phyloP scores from a whole-genome alignment of 768 basidiomycete species.

The Lactarius hengduanensis region DNA sequence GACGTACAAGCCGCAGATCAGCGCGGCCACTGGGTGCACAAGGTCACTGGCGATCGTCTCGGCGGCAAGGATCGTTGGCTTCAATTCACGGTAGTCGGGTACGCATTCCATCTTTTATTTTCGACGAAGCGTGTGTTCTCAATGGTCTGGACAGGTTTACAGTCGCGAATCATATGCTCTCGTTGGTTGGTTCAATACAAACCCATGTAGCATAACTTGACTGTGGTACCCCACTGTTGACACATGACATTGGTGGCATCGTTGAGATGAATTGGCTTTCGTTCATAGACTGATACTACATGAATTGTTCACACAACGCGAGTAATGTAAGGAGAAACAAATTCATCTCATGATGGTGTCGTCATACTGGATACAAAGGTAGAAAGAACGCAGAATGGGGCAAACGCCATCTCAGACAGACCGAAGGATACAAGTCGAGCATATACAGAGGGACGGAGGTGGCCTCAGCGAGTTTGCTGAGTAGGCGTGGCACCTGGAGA shows the following conservation, averaged over 20 bases:
- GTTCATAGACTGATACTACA: not conserved
- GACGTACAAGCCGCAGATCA: conserved; percentile 40
- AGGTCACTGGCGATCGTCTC: conserved; percentile 61
- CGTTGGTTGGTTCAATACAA: conserved; percentile 56
- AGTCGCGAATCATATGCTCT: conserved; percentile 92
- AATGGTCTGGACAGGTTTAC: conserved; percentile 55
- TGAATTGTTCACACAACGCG: not conserved
- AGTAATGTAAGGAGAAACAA: not conserved
- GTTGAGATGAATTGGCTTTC: too few species aligned
- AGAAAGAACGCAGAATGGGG: conserved; percentile 7
- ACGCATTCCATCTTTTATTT: conserved; percentile 32
- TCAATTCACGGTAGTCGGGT: conserved; percentile 90
- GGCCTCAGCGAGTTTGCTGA: conserved; percentile 5
- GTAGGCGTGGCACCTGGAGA: not conserved
- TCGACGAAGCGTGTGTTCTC: not conserved
- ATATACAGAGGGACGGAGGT: not conserved
- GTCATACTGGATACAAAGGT: conserved; percentile 16
- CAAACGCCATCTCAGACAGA: not conserved
- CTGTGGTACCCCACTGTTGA: too few species aligned
- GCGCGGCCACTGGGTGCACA: conserved; percentile 79
- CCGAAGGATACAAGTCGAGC: not conserved
- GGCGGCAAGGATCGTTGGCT: conserved; percentile 67
- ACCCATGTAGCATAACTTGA: too few species aligned
- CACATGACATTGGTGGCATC: too few species aligned
- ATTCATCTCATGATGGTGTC: conserved; percentile 12